Conservation (phyloP, 495 filamentous ascomycete species). For the Xylaria bambusicola region DNA sequence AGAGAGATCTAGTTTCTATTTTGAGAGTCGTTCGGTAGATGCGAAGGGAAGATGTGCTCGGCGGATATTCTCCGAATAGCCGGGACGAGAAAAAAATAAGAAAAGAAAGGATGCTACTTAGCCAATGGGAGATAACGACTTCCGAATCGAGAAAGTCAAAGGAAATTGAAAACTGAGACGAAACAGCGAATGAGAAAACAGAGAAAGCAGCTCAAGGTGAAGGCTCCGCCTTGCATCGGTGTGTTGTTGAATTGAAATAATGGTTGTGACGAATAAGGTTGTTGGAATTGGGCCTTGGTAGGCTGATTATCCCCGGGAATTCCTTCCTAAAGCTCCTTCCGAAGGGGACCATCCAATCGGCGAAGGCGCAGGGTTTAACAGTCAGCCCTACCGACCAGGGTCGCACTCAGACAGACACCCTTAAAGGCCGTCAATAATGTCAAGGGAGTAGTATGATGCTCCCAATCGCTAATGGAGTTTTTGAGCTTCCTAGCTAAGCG, state of each 20-base stretch:
- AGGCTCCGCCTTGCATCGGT: background rate
- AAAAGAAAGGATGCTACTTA: background rate
- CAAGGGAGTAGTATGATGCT: background rate
- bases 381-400: background rate
- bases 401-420: background rate
- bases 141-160: background rate
- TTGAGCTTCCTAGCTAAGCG: background rate
- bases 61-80: background rate
- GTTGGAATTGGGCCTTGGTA: background rate
- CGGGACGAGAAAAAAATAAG: background rate
- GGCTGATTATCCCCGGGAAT: background rate
- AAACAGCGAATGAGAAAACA: background rate
- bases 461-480: background rate
- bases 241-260: too few relatives aligned
- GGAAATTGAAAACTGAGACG: background rate
- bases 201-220: background rate
- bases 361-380: background rate
- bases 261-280: background rate
- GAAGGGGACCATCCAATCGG: background rate
- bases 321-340: background rate
- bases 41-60: background rate
- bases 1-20: slow-evolving; percentile 11
- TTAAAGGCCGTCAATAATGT: background rate
- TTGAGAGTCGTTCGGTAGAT: slow-evolving; percentile 6
- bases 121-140: background rate